Evolutionary conservation across 306 rosid species (phyloP).

Genomic region (Lithocarpus polystachyus): DNA sequence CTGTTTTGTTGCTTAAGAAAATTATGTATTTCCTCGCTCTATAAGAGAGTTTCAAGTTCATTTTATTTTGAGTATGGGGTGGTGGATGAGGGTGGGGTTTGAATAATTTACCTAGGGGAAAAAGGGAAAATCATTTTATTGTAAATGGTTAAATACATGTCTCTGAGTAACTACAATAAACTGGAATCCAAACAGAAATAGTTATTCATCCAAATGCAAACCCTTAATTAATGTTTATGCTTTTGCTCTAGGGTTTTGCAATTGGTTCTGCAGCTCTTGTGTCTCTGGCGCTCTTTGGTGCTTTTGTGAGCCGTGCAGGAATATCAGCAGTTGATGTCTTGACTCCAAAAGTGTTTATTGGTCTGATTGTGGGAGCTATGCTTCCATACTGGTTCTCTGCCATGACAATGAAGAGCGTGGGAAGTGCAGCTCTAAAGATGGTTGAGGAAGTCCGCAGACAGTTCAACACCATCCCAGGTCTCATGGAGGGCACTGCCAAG

Average conservation of each 20-base stretch:
- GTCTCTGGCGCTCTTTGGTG: slow-evolving; percentile 97
- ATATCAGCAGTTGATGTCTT: slow-evolving; percentile 73
- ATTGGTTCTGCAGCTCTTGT: slow-evolving; percentile 98
- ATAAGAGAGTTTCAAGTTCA: too few species aligned
- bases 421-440: slow-evolving; percentile 96
- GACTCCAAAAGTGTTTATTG: slow-evolving; percentile 92
- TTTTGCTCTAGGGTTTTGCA: slow-evolving; percentile 69
- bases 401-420: slow-evolving; percentile 99
- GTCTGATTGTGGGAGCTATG: slow-evolving; percentile 89
- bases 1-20: background rate
- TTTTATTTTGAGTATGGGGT: too few species aligned
- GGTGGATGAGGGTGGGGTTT: too few species aligned
- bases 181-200: background rate
- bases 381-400: slow-evolving; percentile 99
- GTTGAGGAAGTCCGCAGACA: slow-evolving; percentile 98
- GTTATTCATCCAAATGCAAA: background rate
- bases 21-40: background rate
- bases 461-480: slow-evolving; percentile 86
- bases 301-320: slow-evolving; percentile 88
- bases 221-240: background rate
- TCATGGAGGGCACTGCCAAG: slow-evolving; percentile 89
- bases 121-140: background rate
- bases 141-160: background rate
- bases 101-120: too few species aligned
- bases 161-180: background rate